These are phyloP conservation scores for Ophiocordyceps camponoti-leonardi DNA, from an alignment of 2,329 filamentous ascomycete species.

Conservation along the genomic window DNA sequence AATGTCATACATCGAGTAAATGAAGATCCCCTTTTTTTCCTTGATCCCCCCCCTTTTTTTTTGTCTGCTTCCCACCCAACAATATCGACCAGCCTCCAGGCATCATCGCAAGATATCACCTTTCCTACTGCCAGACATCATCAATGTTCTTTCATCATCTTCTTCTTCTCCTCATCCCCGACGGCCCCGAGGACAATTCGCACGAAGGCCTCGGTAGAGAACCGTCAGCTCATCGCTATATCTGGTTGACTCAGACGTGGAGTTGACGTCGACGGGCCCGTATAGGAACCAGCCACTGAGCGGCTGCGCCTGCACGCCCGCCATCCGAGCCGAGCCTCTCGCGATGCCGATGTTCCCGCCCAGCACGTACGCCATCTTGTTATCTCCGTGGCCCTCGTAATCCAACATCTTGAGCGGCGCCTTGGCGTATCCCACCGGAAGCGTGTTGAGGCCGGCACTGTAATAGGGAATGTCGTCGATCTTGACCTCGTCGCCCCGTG, in stretches of 20 bases:
- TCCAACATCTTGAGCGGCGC: slow-evolving; percentile 21
- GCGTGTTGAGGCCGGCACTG: slow-evolving; percentile 7
- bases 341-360: slow-evolving; percentile 20
- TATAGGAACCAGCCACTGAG: slow-evolving; percentile 23
- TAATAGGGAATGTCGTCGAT: slow-evolving; percentile 14
- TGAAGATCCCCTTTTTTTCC: too few relatives aligned
- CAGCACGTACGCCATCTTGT: slow-evolving; percentile 15
- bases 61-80: too few relatives aligned
- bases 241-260: slow-evolving; percentile 5
- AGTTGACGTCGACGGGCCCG: slow-evolving; percentile 11
- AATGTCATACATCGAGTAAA: too few relatives aligned
- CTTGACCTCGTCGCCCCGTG: slow-evolving; percentile 3
- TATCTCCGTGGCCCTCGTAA: slow-evolving; percentile 3
- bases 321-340: slow-evolving; percentile 5
- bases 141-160: background rate
- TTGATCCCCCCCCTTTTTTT: too few relatives aligned
- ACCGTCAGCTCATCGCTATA: background rate
- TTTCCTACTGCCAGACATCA: too few relatives aligned
- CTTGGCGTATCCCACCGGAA: slow-evolving; percentile 21
- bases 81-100: too few relatives aligned
- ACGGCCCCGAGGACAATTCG: background rate
- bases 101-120: too few relatives aligned
- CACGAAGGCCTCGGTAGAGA: background rate
- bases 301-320: slow-evolving; percentile 13
- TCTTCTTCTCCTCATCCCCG: background rate